Percentiles rank a stretch among this genome's conserved stretches.
Conservation (phyloP, 805 yeast species). For the Candida ficus region DNA sequence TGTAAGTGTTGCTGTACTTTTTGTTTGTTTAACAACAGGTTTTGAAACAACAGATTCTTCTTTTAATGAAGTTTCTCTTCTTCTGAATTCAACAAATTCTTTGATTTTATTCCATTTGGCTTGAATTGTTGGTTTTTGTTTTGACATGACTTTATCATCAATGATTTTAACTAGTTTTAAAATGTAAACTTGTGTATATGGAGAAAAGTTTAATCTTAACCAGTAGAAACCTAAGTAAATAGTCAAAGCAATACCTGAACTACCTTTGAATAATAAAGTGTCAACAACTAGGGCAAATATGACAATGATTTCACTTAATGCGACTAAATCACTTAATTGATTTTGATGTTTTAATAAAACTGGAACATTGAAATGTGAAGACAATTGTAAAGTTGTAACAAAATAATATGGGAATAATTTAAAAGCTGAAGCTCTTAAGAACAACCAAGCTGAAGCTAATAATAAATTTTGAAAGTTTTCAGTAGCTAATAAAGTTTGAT, state of each 20-base stretch:
- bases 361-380: conserved; percentile 34
- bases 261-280: conserved; percentile 55
- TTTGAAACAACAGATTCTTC: no score
- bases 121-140: conserved; percentile 23
- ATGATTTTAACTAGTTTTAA: conserved; percentile 25
- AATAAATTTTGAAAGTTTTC: conserved; percentile 70
- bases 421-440: conserved; percentile 60
- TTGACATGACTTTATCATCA: conserved; percentile 30
- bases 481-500: conserved; percentile 60
- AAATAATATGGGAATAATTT: conserved; percentile 58
- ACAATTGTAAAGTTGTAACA: conserved; percentile 54
- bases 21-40: no score
- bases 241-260: conserved; percentile 64
- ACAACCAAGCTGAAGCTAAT: conserved; percentile 53
- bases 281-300: conserved; percentile 50
- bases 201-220: conserved; percentile 57
- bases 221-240: conserved; percentile 58
- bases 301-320: conserved; percentile 56
- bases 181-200: conserved; percentile 33
- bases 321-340: conserved; percentile 41
- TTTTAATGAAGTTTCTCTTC: conserved; percentile 29
- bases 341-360: conserved; percentile 35
- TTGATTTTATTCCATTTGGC: conserved; percentile 35
- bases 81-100: conserved; percentile 36
- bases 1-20: background rate